Base-by-base conservation (phyloP, 768 basidiomycete species). In the Termitomyces sp. region DNA sequence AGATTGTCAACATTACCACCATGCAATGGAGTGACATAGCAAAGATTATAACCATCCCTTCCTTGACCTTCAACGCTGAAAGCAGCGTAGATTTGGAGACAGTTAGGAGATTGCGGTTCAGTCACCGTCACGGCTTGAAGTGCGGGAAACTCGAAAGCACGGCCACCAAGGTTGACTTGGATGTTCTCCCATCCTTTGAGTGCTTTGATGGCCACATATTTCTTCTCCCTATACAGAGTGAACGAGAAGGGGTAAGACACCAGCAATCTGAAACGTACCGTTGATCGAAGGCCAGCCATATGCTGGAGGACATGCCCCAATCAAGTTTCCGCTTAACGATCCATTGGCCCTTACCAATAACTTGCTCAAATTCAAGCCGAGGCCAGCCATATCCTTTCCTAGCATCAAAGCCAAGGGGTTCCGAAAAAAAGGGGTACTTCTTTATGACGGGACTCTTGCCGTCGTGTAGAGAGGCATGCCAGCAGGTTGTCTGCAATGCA, bases 141-240 rank as follows among this genome's bases (percentile, higher is more conserved):
- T 24, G 22, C 45, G n/a, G 22, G 6, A 20, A 20, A 44, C 9
- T 44, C 44, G 9, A 44, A 44, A 44, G n/a, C 9, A 44, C n/a
- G 2, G n/a, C 18, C 78, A 4, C 44, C 44, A 44, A 8, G 18
- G 20, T 11, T 9, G 4, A 20, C 9, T 9, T 0, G 42, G 16
- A 44, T n/a, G n/a, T 28, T 28, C 28, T 28, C 28, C 28, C 28
- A 28, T 28, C 28, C 28, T 28, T 28, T 28, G 28, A 48, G 7
- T 22, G 46, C 46, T 48, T 48, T 48, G 46, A 48, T 3, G 2
- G 46, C 46, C 6, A 48, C 46, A 48, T 48, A 28, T 6, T 5
- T 5, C 16, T 24, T 28, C 15, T 48, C 4, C 15, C 46, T 48
- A 7, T 6, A 40, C 40, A 16, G 1, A 44, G 16, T 28, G 28